phyloP scores from a whole-genome alignment of 202 grass and related monocot species.

The Eragrostis tef region DNA sequence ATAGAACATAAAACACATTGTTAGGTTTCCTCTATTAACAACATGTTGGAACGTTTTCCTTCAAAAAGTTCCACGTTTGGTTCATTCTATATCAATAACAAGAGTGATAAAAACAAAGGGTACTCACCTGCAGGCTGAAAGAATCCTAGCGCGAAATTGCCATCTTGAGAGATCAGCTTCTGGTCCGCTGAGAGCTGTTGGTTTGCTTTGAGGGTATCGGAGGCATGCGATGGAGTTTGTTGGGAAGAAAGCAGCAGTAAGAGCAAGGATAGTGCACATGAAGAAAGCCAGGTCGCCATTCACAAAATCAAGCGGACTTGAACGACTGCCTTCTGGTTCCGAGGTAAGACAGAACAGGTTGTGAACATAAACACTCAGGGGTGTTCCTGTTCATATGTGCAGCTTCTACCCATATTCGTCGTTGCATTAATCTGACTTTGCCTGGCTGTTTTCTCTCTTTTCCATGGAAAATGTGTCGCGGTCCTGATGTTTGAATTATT shows the following conservation, averaged over 20 bases:
- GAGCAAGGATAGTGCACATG: not conserved
- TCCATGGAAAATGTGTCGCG: too few species aligned
- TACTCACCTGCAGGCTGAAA: not conserved
- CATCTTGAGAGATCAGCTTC: too few species aligned
- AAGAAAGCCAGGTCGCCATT: constrained; percentile 13
- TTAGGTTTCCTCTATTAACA: not conserved
- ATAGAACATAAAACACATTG: not conserved
- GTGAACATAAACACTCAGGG: not conserved
- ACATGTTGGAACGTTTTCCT: not conserved
- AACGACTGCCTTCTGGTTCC: not conserved
- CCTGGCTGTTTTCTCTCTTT: too few species aligned
- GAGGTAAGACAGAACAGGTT: constrained; percentile 6
- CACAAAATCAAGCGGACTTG: not conserved
- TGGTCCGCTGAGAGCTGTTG: constrained; percentile 49
- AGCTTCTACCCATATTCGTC: not conserved
- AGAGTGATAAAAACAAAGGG: not conserved
- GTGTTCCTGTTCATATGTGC: not conserved
- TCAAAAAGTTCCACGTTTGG: not conserved
- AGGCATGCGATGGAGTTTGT: not conserved
- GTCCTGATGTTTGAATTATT: too few species aligned
- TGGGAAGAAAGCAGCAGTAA: constrained; percentile 14
- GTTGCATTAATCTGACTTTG: not conserved
- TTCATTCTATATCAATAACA: not conserved
- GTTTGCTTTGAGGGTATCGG: constrained; percentile 37
- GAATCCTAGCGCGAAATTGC: too few species aligned